Conservation (phyloP, 129 eudicot genomes). For the Dittrichia graveolens region DNA sequence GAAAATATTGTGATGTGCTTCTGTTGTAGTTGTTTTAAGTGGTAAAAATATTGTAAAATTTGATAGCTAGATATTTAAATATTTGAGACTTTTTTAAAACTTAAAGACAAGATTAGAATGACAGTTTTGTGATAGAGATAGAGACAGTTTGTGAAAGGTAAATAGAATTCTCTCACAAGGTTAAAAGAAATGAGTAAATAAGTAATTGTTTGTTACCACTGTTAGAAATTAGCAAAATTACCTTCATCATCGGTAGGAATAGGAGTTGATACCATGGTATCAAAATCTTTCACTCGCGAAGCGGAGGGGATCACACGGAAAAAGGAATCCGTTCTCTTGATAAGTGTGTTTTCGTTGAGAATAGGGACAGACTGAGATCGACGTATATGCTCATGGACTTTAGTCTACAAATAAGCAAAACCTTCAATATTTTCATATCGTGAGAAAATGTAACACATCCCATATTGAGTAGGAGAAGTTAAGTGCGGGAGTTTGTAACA, state of each 20-base stretch:
- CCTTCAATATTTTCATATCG: neutral
- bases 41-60: neutral
- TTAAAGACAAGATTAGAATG: neutral
- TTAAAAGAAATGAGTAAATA: neutral
- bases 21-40: too few relatives aligned
- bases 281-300: constrained; percentile 49
- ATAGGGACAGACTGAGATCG: constrained; percentile 79
- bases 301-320: constrained; percentile 77
- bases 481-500: neutral
- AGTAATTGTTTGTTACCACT: too few relatives aligned
- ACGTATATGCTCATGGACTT: constrained; percentile 47
- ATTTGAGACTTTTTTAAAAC: neutral
- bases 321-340: constrained; percentile 55
- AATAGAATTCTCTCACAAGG: neutral
- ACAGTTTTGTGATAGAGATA: neutral
- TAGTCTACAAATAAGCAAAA: constrained; percentile 48
- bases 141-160: neutral
- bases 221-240: constrained; percentile 20
- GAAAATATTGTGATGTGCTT: neutral
- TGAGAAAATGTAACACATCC: neutral
- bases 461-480: neutral
- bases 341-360: constrained; percentile 42
- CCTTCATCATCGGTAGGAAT: constrained; percentile 47
- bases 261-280: constrained; percentile 27
- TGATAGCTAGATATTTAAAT: neutral